Evolutionary conservation across 192 early-diverging fungal species (phyloP).

Genomic region (Pecoramyces ruminantium): DNA sequence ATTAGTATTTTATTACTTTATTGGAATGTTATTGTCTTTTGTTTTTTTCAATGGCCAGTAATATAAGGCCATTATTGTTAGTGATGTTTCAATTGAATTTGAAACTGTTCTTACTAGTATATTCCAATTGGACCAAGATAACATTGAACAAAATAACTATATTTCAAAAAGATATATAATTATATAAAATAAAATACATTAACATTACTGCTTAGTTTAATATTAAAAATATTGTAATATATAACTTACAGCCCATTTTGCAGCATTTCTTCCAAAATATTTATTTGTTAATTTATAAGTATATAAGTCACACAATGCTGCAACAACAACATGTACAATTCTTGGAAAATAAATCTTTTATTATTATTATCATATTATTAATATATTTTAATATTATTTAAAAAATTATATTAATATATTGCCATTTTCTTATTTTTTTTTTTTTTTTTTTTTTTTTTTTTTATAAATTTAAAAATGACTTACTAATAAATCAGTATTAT

Average conservation of each 20-base stretch:
- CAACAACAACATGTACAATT: slow-evolving; percentile 56
- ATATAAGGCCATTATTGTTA: slow-evolving; percentile 59
- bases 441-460: too few species aligned
- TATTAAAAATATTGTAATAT: too few species aligned
- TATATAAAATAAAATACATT: too few species aligned
- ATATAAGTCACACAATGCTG: slow-evolving; percentile 52
- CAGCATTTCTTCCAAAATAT: slow-evolving; percentile 35
- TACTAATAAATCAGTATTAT: slow-evolving; percentile 52
- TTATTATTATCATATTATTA: too few species aligned
- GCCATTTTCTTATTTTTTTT: too few species aligned
- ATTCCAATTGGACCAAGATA: slow-evolving; percentile 45
- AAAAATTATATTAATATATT: too few species aligned
- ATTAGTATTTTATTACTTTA: neutral
- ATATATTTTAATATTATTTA: too few species aligned
- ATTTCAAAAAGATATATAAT: slow-evolving; percentile 20
- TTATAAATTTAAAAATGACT: slow-evolving; percentile 3
- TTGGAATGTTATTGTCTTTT: neutral
- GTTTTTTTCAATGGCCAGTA: slow-evolving; percentile 60
- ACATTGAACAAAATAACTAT: slow-evolving; percentile 28
- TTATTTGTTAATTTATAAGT: slow-evolving; percentile 53
- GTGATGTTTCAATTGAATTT: slow-evolving; percentile 55
- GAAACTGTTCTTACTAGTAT: slow-evolving; percentile 41
- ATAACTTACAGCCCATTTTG: slow-evolving; percentile 39
- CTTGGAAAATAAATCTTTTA: slow-evolving; percentile 55
- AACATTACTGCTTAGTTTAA: too few species aligned